A percentile compares a stretch with the other conserved stretches of the same genome.
Conservation (phyloP, 257 asterid species). For the Agastache rugosa region DNA sequence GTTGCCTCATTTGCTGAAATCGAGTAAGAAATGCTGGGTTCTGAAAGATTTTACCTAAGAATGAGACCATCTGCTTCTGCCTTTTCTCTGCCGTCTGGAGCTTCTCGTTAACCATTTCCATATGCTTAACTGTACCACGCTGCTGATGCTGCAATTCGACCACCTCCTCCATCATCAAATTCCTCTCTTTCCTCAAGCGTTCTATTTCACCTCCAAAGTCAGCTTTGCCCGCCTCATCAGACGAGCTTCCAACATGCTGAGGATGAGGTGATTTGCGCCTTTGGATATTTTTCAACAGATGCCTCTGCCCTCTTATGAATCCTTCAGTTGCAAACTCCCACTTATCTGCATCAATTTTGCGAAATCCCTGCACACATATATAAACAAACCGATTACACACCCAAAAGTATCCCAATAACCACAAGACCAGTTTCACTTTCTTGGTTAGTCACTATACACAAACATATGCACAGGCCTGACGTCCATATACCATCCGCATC, state of each 20-base stretch:
- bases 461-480: conserved; percentile 32
- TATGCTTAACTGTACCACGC: conserved; percentile 56
- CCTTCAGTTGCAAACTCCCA: conserved; percentile 81
- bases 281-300: conserved; percentile 63
- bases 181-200: conserved; percentile 64
- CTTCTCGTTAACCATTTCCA: conserved; percentile 69
- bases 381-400: conserved; percentile 21
- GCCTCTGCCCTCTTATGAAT: conserved; percentile 64
- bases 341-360: conserved; percentile 67
- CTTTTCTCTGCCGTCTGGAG: conserved; percentile 73
- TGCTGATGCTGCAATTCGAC: conserved; percentile 76
- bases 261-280: conserved; percentile 64
- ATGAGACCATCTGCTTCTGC: conserved; percentile 88
- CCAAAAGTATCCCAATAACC: conserved; percentile 13
- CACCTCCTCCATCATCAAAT: conserved; percentile 72
- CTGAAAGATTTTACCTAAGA: conserved; percentile 75
- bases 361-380: conserved; percentile 63
- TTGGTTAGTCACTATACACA: conserved; percentile 27
- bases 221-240: conserved; percentile 46
- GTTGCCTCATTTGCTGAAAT: conserved; percentile 54
- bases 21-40: conserved; percentile 56
- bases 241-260: conserved; percentile 55
- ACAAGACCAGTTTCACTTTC: conserved; percentile 16
- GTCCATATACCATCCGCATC: conserved; percentile 41
- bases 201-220: conserved; percentile 64